Percentiles rank a stretch among this genome's conserved stretches.
Conservation (phyloP, 108 stramenopile genomes). For the Chaetoceros muelleri region DNA sequence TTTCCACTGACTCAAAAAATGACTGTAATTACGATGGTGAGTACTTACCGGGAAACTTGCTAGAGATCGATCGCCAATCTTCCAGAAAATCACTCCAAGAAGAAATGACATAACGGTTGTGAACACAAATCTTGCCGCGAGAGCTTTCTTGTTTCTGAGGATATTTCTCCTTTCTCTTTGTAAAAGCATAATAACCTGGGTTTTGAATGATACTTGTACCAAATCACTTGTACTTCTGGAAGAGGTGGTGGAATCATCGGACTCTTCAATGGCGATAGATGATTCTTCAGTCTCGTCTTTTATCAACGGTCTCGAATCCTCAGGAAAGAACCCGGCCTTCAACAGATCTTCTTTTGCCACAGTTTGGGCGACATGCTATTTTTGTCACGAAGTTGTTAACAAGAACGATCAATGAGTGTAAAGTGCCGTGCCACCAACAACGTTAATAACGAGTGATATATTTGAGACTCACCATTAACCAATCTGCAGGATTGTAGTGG, state of each 20-base stretch:
- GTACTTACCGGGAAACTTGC: not conserved
- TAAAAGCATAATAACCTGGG: conserved; percentile 38
- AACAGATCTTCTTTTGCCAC: conserved; percentile 27
- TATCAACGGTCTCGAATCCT: conserved; percentile 27
- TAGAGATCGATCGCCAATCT: conserved; percentile 26
- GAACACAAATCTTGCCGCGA: conserved; percentile 45
- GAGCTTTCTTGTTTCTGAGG: conserved; percentile 33
- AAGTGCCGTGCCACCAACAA: no score
- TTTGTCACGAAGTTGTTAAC: no score
- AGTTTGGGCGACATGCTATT: conserved; percentile 45
- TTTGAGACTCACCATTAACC: no score
- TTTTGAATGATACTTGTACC: conserved; percentile 15
- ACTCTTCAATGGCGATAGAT: conserved; percentile 6
- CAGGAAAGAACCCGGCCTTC: conserved; percentile 36
- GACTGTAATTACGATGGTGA: no score
- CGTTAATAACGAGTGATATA: no score
- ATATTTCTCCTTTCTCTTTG: conserved; percentile 44
- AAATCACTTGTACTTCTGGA: no score
- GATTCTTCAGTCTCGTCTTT: conserved; percentile 11
- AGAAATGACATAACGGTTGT: conserved; percentile 47
- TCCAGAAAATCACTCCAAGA: conserved; percentile 62
- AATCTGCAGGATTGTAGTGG: conserved; percentile 75
- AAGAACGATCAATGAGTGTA: no score
- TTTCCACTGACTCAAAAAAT: no score
- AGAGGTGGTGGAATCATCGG: no score